Conservation (phyloP, 768 basidiomycete species). For the Zangia roseola region DNA sequence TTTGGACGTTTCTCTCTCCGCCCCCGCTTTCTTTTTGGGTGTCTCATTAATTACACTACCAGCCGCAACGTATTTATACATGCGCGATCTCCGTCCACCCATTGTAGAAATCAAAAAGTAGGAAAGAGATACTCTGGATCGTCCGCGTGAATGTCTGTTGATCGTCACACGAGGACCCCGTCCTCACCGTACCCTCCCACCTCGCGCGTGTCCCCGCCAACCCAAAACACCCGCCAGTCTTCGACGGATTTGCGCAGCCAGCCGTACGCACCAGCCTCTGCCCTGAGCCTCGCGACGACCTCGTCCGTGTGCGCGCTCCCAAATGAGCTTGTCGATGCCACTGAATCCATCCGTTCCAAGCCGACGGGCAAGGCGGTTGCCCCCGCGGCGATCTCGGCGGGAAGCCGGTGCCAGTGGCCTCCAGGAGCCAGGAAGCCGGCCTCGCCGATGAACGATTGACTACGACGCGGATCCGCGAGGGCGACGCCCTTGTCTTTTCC, state of each 20-base stretch:
- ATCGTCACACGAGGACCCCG: constrained; percentile 25
- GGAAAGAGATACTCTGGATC: too few relatives aligned
- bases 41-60: constrained; percentile 19
- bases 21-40: constrained; percentile 7
- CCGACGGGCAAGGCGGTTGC: constrained; percentile 10
- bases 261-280: constrained; percentile 69
- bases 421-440: constrained; percentile 46
- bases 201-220: constrained; percentile 54
- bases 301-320: constrained; percentile 56
- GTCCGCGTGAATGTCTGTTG: neutral
- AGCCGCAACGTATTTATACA: constrained; percentile 20
- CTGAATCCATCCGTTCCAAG: constrained; percentile 45
- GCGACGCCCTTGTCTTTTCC: constrained; percentile 50
- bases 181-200: constrained; percentile 27
- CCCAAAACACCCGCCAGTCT: constrained; percentile 83
- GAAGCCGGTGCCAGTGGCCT: constrained; percentile 45
- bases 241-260: constrained; percentile 73
- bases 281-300: constrained; percentile 42
- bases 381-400: constrained; percentile 17
- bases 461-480: constrained; percentile 45
- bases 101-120: neutral
- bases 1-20: constrained; percentile 13
- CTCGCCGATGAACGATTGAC: constrained; percentile 65
- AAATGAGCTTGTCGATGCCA: constrained; percentile 44
- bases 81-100: constrained; percentile 5